Base-by-base conservation (phyloP, 176 grass and related monocot species). In the Guadua angustifolia region DNA sequence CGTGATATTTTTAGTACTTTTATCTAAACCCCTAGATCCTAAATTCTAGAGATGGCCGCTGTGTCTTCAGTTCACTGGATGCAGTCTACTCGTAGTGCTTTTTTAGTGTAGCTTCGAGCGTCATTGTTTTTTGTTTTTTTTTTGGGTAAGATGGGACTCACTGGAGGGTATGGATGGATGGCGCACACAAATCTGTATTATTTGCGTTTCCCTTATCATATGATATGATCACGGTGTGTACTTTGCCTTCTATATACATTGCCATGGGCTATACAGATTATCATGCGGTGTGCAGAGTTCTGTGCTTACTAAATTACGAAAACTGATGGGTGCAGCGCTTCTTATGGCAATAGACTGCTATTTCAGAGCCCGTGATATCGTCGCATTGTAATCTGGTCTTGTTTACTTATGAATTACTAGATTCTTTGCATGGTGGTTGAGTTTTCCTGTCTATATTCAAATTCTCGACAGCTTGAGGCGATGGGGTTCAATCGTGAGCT, bases 401-500 rank as follows among this genome's bases (percentile, higher is more conserved):
- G 7, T 71, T 78, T 55, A 19, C 49, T 68, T 55, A 19, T 44
- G 5, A 60, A 24, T 71, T 25, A 9, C 50, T 32, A 39, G 16
- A 59, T 72, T 26, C 24, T 32, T 42, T 39, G 5, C 16, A 42
- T 83, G 38, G 0, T 36, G 6, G 22, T 36, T 14, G 18, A 17
- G 19, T 61, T 88, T 66, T 47, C 65, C 35, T 35, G 36, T 12
- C 16, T 26, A 12, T 52, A 14, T 67, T 69, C 3, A 75, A 26
- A 12, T 88, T 61, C 11, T 73, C 19, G 58, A 80, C 84, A 98
- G 96, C 93, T 98, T 6, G 96, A 98, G 80, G 93, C 39, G 4
- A 98, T 98, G 96, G 96, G 96, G 32, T 98, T 98, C 84, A 85
- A 98, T 35, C 89, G 85, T 58, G 93, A 88, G 26, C 91, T 98